Base-by-base conservation (phyloP, 1,284 basidiomycete genomes). In the Cutaneotrichosporon mucoides region DNA sequence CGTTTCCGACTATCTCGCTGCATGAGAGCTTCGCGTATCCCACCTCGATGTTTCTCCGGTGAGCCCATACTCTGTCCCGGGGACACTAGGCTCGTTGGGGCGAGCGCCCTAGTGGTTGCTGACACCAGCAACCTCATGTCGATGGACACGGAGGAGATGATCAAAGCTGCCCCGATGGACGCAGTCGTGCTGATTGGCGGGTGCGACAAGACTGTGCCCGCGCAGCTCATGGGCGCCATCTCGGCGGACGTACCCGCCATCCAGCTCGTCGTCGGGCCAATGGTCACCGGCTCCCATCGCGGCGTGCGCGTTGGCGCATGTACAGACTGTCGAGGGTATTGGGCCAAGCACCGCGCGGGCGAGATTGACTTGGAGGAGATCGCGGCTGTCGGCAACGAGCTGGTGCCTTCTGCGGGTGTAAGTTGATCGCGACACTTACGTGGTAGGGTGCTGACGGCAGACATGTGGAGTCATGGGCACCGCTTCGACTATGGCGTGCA, bases 381-480 rank as follows among this genome's bases (percentile, higher is more conserved):
- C 38, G 66, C 47, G 4, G 57, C 61, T 35, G 73, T 76, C 12
- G 75, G 74, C n/a, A 67, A 74, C 57, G 68, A 76, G 64, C 68
- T 77, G 7, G 75, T 77, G 1, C 73, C 73, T 6, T 69, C 69
- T 36, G 61, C 70, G 3, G 75, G 75, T 6, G 73, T 75, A 49
- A 63, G 70, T 66, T 16, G 12, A 40, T 12, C 9, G 38, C 11
- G 5, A 33, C 10, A 37, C 24, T 24, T 24, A 0, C 41, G 3
- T 8, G n/a, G n/a, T 38, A 36, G 7, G 16, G 13, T 16, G 43
- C 46, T 59, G 47, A 55, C 16, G 7, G 6, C 59, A 73, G 70
- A 77, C 75, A 1, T 77, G 74, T 58, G 73, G 75, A 24, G 75
- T 77, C 5, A 77, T 77, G 75, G 75, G 74, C 6, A 77, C 64